These are phyloP conservation scores for Rhipidocladum racemiflorum DNA, from an alignment of 176 grass and related monocot species.

Conservation along the genomic window DNA sequence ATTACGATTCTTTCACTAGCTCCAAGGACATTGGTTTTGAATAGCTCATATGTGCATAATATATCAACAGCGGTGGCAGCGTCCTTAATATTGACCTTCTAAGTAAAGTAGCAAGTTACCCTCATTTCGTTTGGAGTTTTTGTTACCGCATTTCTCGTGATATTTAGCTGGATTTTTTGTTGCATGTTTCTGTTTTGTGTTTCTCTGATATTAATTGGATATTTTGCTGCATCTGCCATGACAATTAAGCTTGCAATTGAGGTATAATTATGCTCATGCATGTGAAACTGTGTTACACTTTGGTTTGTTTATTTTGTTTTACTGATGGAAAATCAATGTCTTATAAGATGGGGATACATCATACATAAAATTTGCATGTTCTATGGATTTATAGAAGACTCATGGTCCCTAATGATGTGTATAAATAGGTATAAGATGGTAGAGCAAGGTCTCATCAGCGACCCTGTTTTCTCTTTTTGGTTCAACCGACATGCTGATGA, in stretches of 20 bases:
- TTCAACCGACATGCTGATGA: slow-evolving; percentile 74
- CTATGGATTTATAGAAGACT: background rate
- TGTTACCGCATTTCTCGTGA: background rate
- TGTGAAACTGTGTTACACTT: background rate
- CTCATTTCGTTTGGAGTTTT: background rate
- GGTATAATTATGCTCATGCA: background rate
- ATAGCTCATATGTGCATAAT: background rate
- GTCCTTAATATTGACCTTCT: background rate
- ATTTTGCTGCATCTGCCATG: background rate
- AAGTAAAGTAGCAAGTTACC: background rate
- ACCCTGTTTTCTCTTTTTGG: slow-evolving; percentile 98
- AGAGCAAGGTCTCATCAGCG: slow-evolving; percentile 65
- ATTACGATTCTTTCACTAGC: background rate
- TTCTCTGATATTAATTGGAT: background rate
- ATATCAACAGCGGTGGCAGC: background rate
- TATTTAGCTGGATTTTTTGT: background rate
- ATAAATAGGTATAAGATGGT: slow-evolving; percentile 78
- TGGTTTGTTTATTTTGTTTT: background rate
- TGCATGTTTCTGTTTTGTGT: background rate
- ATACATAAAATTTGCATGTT: background rate
- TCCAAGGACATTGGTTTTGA: background rate
- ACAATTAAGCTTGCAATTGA: background rate
- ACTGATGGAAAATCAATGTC: background rate
- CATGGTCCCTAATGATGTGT: slow-evolving; percentile 4
- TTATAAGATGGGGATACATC: background rate